These are phyloP conservation scores for Podaxis rugospora DNA, from an alignment of 768 basidiomycete genomes.

Conservation along the genomic window DNA sequence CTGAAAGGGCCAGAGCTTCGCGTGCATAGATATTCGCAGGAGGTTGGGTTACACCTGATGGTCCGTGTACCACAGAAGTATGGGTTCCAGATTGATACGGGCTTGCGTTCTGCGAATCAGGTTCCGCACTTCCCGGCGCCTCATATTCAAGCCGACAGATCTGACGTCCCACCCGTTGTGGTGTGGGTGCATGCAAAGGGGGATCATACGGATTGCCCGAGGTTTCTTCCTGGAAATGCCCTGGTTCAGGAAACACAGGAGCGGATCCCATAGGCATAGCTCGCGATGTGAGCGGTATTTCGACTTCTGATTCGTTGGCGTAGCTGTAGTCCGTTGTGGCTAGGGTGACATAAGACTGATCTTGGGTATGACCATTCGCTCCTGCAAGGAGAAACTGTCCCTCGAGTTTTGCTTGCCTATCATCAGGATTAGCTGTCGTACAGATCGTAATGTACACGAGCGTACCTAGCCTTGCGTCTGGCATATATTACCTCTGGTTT, in stretches of 20 bases:
- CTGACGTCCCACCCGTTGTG: background rate
- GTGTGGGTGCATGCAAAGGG: slow-evolving; percentile 3
- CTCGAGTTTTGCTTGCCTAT: slow-evolving; percentile 7
- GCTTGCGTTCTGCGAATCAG: background rate
- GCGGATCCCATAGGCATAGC: slow-evolving; percentile 1
- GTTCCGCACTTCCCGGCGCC: background rate
- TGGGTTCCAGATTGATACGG: background rate
- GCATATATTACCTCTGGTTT: slow-evolving; percentile 68
- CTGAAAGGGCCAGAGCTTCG: too few species aligned
- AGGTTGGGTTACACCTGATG: background rate
- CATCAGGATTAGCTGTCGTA: background rate
- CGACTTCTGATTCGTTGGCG: background rate
- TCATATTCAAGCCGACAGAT: background rate
- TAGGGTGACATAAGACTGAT: background rate
- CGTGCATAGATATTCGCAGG: background rate
- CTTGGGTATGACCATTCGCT: background rate
- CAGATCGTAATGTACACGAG: background rate
- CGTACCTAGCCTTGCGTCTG: slow-evolving; percentile 65
- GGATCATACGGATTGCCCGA: background rate
- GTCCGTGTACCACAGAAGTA: too few species aligned
- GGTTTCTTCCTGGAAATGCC: slow-evolving; percentile 1
- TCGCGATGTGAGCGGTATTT: slow-evolving; percentile 6
- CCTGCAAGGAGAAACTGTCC: background rate
- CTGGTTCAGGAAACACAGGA: background rate
- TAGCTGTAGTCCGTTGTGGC: background rate